Percentiles rank a stretch among this genome's conserved stretches.
Conservation (phyloP, 164 flowering plant genomes). For the Paratinospora sagittata region DNA sequence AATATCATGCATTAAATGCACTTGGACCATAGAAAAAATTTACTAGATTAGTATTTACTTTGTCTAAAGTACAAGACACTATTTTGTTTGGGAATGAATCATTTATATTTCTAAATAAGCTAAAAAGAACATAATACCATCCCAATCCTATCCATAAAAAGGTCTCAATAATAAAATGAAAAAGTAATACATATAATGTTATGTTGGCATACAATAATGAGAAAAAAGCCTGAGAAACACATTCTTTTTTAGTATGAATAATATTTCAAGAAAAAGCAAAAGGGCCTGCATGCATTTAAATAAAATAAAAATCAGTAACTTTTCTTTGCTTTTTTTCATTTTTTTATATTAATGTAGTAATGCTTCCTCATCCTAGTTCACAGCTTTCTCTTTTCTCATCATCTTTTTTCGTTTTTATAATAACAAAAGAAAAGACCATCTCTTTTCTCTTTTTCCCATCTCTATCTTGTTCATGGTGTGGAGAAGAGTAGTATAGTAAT, state of each 20-base stretch:
- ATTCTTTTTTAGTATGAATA: too few species aligned
- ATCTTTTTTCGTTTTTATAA: neutral
- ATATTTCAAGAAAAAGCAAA: neutral
- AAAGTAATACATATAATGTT: neutral
- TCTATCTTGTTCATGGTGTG: constrained; percentile 4
- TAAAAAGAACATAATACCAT: neutral
- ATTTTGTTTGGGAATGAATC: too few species aligned
- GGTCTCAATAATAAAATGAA: neutral
- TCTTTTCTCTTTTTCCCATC: constrained; percentile 10
- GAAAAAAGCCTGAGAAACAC: neutral
- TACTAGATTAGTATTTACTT: too few species aligned
- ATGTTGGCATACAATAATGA: neutral
- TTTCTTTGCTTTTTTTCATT: neutral
- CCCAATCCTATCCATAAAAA: neutral
- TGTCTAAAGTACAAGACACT: too few species aligned
- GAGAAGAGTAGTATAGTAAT: too few species aligned
- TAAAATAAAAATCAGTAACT: neutral
- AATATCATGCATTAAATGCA: too few species aligned
- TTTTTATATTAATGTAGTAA: neutral
- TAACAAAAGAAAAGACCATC: neutral
- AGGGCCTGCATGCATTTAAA: neutral
- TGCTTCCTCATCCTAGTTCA: neutral
- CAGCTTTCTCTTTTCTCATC: constrained; percentile 1
- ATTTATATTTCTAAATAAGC: too few species aligned
- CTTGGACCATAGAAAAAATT: too few species aligned